Conservation (phyloP, 176 grass and related monocot species). For the Hyparrhenia diplandra region DNA sequence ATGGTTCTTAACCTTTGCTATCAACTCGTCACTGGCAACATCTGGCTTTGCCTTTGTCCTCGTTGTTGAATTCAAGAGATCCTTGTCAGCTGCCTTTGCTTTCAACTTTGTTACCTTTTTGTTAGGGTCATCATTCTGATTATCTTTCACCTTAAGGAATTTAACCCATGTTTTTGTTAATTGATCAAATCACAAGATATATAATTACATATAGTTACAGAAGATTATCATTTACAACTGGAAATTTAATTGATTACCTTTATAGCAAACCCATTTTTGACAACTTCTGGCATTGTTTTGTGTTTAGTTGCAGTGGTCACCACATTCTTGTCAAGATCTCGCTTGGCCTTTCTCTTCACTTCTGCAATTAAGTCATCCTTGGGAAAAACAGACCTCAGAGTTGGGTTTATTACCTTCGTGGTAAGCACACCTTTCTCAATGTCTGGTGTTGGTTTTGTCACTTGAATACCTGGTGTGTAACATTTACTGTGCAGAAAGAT, state of each 20-base stretch:
- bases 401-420: constrained; percentile 20
- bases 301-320: constrained; percentile 24
- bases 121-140: constrained; percentile 14
- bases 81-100: constrained; percentile 4
- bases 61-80: neutral
- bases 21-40: constrained; percentile 17
- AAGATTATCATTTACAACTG: neutral
- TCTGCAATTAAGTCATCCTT: constrained; percentile 24
- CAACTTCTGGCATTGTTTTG: constrained; percentile 26
- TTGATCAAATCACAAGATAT: constrained; percentile 9
- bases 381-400: constrained; percentile 5
- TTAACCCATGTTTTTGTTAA: neutral
- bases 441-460: constrained; percentile 26
- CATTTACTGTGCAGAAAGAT: constrained; percentile 53
- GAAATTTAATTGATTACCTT: constrained; percentile 18
- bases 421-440: constrained; percentile 29
- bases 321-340: constrained; percentile 30
- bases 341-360: constrained; percentile 31
- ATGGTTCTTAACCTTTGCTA: constrained; percentile 30
- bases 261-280: constrained; percentile 3
- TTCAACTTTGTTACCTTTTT: constrained; percentile 24
- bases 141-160: constrained; percentile 21
- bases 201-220: neutral
- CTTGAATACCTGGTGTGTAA: constrained; percentile 11
- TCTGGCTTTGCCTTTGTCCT: constrained; percentile 22